Base-by-base conservation (phyloP, 345 rosid species). In the Arabidopsis arenosa region DNA sequence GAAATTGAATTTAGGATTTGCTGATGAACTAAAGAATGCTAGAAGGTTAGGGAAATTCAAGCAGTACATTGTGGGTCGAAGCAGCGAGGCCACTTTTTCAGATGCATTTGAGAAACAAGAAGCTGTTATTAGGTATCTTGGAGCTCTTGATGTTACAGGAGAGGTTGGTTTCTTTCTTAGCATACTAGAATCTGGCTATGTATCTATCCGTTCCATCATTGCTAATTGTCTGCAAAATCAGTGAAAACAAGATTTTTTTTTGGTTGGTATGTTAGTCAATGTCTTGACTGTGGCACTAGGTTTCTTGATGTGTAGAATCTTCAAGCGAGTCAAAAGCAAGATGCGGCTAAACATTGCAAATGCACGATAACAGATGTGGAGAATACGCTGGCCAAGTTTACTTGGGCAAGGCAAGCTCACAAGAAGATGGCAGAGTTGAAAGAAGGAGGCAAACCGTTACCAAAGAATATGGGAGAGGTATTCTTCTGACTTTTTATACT, bases 381-480 rank as follows among this genome's bases (percentile, higher is more conserved):
- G 84, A 88, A 82, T 52, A 86, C 92, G 0, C 84, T 92, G 69
- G 80, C 97, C 1, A 93, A 89, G 79, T 92, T 89, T 75, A 86
- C 88, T 2, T 92, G 97, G 99, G 97, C 93, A 3, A 95, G 85
- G 79, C 83, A 89, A 80, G 97, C 92, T 5, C 85, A 94, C 40
- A 86, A 76, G 80, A 89, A 88, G 83, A 53, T 95, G 47, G 77
- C 78, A 37, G 84, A 87, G 85, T 73, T 92, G 69, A 84, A 85
- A 82, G 87, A 82, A 64, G 93, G 92, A 80, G 97, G 99, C 72
- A 88, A 90, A 72, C 96, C 97, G 1, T 74, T 86, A 78, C 97
- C 97, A 1, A 95, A 87, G 85, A 90, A 81, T 85, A 79, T 92
- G 70, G 87, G 85, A 26, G 97, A 90, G 97, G 99, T 95, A 84